These are phyloP conservation scores for Orbilia blumenaviensis DNA, from an alignment of 2,329 filamentous ascomycete species.

Conservation along the genomic window DNA sequence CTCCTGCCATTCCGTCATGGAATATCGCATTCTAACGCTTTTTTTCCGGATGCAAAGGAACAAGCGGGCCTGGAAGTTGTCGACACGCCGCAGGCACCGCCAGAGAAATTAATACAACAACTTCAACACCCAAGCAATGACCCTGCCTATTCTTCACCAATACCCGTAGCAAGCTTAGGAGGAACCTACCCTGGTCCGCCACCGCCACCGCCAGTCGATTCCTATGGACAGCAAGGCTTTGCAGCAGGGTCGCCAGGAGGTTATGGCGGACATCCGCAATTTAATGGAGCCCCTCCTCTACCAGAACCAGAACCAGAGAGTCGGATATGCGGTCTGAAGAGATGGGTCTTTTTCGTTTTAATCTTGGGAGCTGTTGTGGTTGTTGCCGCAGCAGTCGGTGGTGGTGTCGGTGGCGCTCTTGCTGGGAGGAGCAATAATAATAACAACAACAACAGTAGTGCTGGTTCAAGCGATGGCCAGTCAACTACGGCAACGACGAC, in stretches of 20 bases:
- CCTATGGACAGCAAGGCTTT: constrained; percentile 18
- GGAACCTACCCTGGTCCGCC: constrained; percentile 12
- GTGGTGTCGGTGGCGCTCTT: constrained; percentile 32
- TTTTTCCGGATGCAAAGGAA: constrained; percentile 15
- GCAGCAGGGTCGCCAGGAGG: not conserved
- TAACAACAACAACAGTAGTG: not conserved
- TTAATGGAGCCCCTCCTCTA: not conserved
- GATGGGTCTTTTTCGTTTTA: constrained; percentile 41
- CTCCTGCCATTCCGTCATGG: not conserved
- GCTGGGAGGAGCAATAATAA: constrained; percentile 26
- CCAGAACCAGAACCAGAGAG: not conserved
- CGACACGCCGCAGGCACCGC: constrained; percentile 1
- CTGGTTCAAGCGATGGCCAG: not conserved
- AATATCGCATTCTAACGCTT: not conserved
- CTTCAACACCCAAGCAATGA: constrained; percentile 21
- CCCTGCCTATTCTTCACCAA: constrained; percentile 28
- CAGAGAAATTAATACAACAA: constrained; percentile 32
- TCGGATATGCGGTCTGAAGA: constrained; percentile 46
- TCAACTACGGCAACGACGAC: not conserved
- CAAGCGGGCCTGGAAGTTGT: constrained; percentile 46
- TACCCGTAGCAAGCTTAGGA: constrained; percentile 17
- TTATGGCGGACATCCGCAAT: constrained; percentile 36
- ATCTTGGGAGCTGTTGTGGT: constrained; percentile 22
- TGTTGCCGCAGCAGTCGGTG: constrained; percentile 32
- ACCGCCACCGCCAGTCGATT: constrained; percentile 14